Conservation (phyloP, 768 basidiomycete species). For the Pleurotus platypus region DNA sequence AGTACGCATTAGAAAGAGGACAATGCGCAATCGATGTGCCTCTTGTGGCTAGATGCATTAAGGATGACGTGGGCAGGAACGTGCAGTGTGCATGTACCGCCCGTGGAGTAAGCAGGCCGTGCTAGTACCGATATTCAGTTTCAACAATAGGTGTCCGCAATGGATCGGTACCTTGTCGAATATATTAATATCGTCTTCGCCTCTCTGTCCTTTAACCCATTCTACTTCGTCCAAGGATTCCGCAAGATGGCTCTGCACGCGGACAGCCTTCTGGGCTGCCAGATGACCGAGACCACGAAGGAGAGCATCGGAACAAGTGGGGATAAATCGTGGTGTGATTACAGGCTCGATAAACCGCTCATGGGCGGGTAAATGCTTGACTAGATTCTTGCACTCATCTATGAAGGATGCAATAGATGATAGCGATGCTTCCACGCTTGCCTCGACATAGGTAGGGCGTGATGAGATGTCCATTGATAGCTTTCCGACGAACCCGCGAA, state of each 20-base stretch:
- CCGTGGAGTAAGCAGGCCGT: constrained; percentile 53
- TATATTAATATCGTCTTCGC: constrained; percentile 67
- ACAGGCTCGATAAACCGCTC: constrained; percentile 70
- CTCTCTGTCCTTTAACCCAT: constrained; percentile 60
- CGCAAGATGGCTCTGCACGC: constrained; percentile 80
- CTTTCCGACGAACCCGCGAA: constrained; percentile 86
- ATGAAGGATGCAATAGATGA: constrained; percentile 55
- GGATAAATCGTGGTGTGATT: constrained; percentile 86
- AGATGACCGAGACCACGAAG: constrained; percentile 60
- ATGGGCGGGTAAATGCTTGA: constrained; percentile 36
- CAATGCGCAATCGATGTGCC: constrained; percentile 80
- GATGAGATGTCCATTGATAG: constrained; percentile 85
- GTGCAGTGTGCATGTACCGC: constrained; percentile 91
- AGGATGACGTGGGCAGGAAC: constrained; percentile 52
- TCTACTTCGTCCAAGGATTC: constrained; percentile 76
- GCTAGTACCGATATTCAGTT: constrained; percentile 30
- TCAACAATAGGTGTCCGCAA: not conserved
- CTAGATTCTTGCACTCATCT: constrained; percentile 38
- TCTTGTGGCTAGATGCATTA: constrained; percentile 42
- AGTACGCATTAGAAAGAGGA: constrained; percentile 86
- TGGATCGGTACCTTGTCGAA: constrained; percentile 55
- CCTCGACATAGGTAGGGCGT: constrained; percentile 67
- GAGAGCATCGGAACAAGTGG: constrained; percentile 77
- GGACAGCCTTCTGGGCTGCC: constrained; percentile 38
- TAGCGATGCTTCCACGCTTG: constrained; percentile 46